Percentiles rank a stretch among this genome's conserved stretches.
Evolutionary conservation across 108 stramenopile genomes (phyloP).

Genomic region (Aurantiochytrium sp.): DNA sequence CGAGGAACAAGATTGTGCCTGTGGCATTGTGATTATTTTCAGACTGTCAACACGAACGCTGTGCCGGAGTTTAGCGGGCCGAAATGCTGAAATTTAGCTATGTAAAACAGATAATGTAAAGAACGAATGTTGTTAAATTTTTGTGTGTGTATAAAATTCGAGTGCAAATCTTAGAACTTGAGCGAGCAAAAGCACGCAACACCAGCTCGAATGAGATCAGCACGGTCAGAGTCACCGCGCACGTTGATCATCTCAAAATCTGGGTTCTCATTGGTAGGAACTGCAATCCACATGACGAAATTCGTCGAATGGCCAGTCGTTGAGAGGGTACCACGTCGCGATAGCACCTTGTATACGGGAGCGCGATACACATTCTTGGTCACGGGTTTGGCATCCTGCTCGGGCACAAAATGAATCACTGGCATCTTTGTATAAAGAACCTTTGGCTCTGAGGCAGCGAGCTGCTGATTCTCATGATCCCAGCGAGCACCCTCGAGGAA

Average conservation of each 20-base stretch:
- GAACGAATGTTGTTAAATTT: not conserved
- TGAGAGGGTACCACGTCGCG: slow-evolving; percentile 32
- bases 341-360: slow-evolving; percentile 62
- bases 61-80: no score
- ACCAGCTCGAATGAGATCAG: slow-evolving; percentile 60
- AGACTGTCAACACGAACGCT: no score
- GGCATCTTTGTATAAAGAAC: slow-evolving; percentile 56
- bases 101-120: no score
- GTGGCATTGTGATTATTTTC: no score
- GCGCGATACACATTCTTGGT: slow-evolving; percentile 47
- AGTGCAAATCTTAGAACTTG: slow-evolving; percentile 35
- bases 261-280: slow-evolving; percentile 39
- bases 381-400: slow-evolving; percentile 31
- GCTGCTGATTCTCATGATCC: slow-evolving; percentile 28
- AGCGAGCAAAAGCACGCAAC: slow-evolving; percentile 58
- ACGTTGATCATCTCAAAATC: slow-evolving; percentile 32
- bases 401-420: slow-evolving; percentile 47
- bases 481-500: slow-evolving; percentile 61
- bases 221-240: slow-evolving; percentile 51
- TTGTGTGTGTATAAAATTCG: not conserved
- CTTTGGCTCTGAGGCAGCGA: slow-evolving; percentile 56
- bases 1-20: no score
- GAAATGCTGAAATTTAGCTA: no score
- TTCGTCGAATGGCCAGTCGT: slow-evolving; percentile 47
- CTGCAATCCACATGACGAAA: slow-evolving; percentile 45